A percentile compares a stretch with the other conserved stretches of the same genome.
Evolutionary conservation across 805 yeast genomes (phyloP).

Genomic region (Candida coleopterorum): DNA sequence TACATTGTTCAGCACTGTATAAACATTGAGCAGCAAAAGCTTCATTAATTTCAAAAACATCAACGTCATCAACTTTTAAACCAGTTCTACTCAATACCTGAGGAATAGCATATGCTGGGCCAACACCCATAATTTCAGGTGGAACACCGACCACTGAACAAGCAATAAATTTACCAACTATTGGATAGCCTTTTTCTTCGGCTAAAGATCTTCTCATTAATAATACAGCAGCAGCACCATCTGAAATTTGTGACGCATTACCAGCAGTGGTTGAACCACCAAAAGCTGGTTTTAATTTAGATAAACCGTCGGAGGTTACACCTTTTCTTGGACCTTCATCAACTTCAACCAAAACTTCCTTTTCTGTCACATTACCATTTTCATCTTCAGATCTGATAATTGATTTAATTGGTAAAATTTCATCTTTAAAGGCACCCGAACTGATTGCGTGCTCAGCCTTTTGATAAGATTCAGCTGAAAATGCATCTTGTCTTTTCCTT

Average conservation of each 20-base stretch:
- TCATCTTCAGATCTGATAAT: slow-evolving; percentile 39
- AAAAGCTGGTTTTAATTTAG: slow-evolving; percentile 84
- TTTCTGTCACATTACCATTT: slow-evolving; percentile 40
- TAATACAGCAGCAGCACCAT: slow-evolving; percentile 90
- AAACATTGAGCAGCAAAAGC: slow-evolving; percentile 96
- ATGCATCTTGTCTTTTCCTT: slow-evolving; percentile 76
- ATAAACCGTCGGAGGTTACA: slow-evolving; percentile 73
- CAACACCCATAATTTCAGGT: slow-evolving; percentile 96
- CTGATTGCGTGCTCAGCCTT: slow-evolving; percentile 77
- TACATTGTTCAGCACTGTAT: slow-evolving; percentile 61
- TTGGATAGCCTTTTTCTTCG: slow-evolving; percentile 61
- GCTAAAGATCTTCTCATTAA: slow-evolving; percentile 86
- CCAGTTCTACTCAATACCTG: slow-evolving; percentile 61
- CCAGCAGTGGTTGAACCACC: slow-evolving; percentile 93
- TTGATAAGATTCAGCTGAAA: slow-evolving; percentile 81
- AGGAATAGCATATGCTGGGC: slow-evolving; percentile 96
- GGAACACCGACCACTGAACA: slow-evolving; percentile 88
- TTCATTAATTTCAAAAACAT: slow-evolving; percentile 86
- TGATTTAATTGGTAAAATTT: slow-evolving; percentile 77
- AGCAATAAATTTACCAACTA: slow-evolving; percentile 75
- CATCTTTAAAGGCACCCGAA: slow-evolving; percentile 76
- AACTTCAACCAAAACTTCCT: slow-evolving; percentile 44
- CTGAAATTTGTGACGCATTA: slow-evolving; percentile 92
- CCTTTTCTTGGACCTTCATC: slow-evolving; percentile 91
- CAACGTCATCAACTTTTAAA: slow-evolving; percentile 59